phyloP scores from a whole-genome alignment of 1,284 basidiomycete species.

The Hymenochaete sp. region DNA sequence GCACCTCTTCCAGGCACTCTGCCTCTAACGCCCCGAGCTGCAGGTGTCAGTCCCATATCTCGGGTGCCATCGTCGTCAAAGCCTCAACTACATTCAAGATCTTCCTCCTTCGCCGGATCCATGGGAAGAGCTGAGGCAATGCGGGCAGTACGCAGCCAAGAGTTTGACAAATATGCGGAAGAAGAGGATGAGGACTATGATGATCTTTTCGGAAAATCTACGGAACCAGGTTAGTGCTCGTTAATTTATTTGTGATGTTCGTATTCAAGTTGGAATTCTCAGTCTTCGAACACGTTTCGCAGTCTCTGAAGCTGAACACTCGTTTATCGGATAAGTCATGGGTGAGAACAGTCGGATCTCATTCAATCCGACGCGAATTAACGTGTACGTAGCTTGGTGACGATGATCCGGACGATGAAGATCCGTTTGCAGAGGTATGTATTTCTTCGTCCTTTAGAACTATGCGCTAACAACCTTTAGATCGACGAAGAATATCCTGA shows the following conservation, averaged over 20 bases:
- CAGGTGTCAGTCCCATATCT: constrained; percentile 21
- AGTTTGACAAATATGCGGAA: constrained; percentile 80
- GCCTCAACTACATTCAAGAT: constrained; percentile 30
- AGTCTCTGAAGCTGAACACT: constrained; percentile 74
- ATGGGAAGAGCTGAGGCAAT: constrained; percentile 56
- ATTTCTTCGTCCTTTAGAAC: constrained; percentile 1
- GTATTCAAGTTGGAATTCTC: constrained; percentile 8
- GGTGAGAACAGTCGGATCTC: constrained; percentile 34
- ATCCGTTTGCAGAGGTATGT: constrained; percentile 85
- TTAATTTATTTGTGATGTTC: constrained; percentile 3
- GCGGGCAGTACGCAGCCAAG: constrained; percentile 38
- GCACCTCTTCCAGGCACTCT: constrained; percentile 50
- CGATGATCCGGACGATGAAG: constrained; percentile 78
- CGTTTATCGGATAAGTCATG: constrained; percentile 81
- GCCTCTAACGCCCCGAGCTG: constrained; percentile 29
- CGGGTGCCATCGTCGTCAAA: constrained; percentile 22
- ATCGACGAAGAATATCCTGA: constrained; percentile 88
- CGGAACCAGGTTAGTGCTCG: constrained; percentile 44
- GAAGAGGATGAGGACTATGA: constrained; percentile 82
- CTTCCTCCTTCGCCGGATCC: constrained; percentile 56
- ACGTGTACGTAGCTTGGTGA: constrained; percentile 52
- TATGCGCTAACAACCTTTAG: constrained; percentile 28
- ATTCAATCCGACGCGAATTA: constrained; percentile 4
- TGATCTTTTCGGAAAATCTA: constrained; percentile 79
- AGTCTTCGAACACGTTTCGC: constrained; percentile 54